Base-by-base conservation (phyloP, 805 yeast genomes). In the Yarrowia sp. region DNA sequence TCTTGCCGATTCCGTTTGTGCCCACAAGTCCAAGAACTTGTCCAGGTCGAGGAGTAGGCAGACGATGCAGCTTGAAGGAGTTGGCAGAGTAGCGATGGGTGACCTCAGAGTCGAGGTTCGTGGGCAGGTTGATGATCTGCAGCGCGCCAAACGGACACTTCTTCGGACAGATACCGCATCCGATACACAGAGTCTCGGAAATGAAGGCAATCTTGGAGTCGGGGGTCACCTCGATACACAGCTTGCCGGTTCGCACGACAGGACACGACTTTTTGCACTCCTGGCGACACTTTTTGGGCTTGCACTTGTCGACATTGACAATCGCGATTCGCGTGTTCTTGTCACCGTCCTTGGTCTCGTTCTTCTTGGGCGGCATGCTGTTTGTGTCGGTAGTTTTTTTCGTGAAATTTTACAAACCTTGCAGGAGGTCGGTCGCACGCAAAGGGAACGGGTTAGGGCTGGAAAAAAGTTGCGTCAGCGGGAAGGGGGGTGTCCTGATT, bases 121-220 rank as follows among this genome's bases (percentile, higher is more conserved):
- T 93, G 66, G 99, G 99, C 74, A 94, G 81, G 73, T 94, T 94
- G 79, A 94, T 94, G 73, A 94, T 94, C 72, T 84, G 88, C 71
- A 94, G 92, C 66, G 99, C 99, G 71, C 93, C 97, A 72, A 94
- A 94, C 29, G 99, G 99, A 78, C 99, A 94, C 74, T 91, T 94
- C 77, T 94, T 94, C 60, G 92, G 97, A 83, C 99, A 94, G 69
- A 94, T 94, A 91, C 99, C 99, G 81, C 99, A 94, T 74, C 99
- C 99, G 70, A 94, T 93, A 68, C 99, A 94, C 72, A 94, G 79
- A 38, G 79, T 89, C 74, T 94, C 99, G 16, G 97, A 89, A 63
- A 94, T 90, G 74, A 92, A 94, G 14, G 98, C 97, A 71, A 94
- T 90, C 73, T 94, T 94, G 65, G 88, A 84, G 19, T 86, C 82